Base-by-base conservation (phyloP, 441 rosid species). In the Gossypium gossypioides region DNA sequence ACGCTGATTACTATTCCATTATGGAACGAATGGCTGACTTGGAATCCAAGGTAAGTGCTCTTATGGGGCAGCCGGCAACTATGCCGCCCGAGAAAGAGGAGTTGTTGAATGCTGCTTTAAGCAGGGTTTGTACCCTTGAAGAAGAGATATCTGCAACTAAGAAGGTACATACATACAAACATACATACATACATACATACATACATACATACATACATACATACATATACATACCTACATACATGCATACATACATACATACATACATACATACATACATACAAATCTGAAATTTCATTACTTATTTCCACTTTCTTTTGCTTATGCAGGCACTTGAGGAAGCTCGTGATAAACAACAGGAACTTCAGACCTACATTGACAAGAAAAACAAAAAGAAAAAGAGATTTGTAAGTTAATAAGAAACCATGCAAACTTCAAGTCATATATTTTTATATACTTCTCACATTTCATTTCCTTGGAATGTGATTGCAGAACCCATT, bases 51-150 rank as follows among this genome's bases (percentile, higher is more conserved):
- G 78, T 80, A 71, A 82, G 32, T 55, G 52, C 50, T 12, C 81
- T 89, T 6, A 75, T 72, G 7, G 19, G 57, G 3, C 86, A 79
- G 74, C 76, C 84, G 25, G 66, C 59, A 3, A 61, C 68, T 66
- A 79, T 92, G 78, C 76, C 85, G 2, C 84, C 84, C 3, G 95
- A 90, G 74, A 91, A 89, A 76, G 98, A 91, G 77, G 82, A 81
- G 66, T 76, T 80, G 88, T 81, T 94, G 69, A 78, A 80, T 32
- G 84, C 86, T 65, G 93, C 97, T 0, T 15, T 90, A 1, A 81
- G 61, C 74, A 86, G 96, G 0, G 88, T 89, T 25, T 82, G 79
- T 32, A 64, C 74, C 57, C 88, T 94, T 21, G 98, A 89, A 72
- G 79, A 80, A 46, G 86, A 90, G 81, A 82, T 91, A 58, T 76